Percentiles rank a stretch among this genome's conserved stretches.
phyloP scores from a whole-genome alignment of 2,329 filamentous ascomycete genomes.

The Hymenoscyphus repandus region DNA sequence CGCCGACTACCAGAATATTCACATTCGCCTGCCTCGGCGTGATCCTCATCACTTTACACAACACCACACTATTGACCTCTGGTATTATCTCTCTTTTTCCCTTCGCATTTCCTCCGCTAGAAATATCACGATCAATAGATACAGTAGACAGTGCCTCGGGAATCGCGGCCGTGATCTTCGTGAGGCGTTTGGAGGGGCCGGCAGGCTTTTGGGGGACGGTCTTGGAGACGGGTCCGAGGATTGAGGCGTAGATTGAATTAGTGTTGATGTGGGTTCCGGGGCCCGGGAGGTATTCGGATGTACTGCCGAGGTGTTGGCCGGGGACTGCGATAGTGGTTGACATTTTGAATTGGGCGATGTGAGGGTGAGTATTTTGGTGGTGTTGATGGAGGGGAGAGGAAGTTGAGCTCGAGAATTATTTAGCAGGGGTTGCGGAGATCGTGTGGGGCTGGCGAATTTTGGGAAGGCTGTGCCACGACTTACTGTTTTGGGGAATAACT shows the following conservation, averaged over 20 bases:
- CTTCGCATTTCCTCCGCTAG: slow-evolving; percentile 15
- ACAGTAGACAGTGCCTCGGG: slow-evolving; percentile 45
- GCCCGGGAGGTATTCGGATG: slow-evolving; percentile 64
- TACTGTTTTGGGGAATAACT: background rate
- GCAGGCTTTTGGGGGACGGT: slow-evolving; percentile 35
- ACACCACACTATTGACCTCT: slow-evolving; percentile 71
- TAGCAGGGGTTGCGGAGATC: background rate
- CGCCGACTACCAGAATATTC: slow-evolving; percentile 77
- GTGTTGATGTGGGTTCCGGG: slow-evolving; percentile 80
- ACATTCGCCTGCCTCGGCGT: slow-evolving; percentile 80
- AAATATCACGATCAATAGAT: slow-evolving; percentile 42
- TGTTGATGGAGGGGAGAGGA: background rate
- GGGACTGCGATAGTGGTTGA: slow-evolving; percentile 58
- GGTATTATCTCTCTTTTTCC: slow-evolving; percentile 69
- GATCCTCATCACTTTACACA: slow-evolving; percentile 81
- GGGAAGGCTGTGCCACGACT: background rate
- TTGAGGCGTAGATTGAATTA: slow-evolving; percentile 71
- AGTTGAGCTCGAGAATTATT: slow-evolving; percentile 11
- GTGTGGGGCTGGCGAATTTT: slow-evolving; percentile 3
- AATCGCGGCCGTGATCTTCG: slow-evolving; percentile 46
- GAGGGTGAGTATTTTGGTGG: background rate
- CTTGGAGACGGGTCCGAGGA: slow-evolving; percentile 66
- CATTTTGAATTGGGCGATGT: slow-evolving; percentile 19
- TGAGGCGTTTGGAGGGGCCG: slow-evolving; percentile 53
- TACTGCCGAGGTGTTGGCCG: slow-evolving; percentile 71